Conservation (phyloP, 2,329 filamentous ascomycete genomes). For the Neopestalotiopsis sp. region DNA sequence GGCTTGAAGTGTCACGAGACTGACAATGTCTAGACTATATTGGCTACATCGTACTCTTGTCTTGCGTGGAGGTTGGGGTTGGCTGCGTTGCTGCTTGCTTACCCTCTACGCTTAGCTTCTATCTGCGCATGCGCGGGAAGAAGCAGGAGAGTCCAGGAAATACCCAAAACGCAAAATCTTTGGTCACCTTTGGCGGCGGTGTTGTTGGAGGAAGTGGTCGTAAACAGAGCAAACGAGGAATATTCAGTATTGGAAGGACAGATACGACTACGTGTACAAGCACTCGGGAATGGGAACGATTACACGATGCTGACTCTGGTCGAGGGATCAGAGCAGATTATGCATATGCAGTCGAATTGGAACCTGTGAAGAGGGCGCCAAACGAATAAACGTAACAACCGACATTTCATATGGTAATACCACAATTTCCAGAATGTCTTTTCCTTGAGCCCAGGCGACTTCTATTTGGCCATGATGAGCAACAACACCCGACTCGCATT, state of each 20-base stretch:
- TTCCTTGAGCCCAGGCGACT: too few species aligned
- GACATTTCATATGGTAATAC: too few species aligned
- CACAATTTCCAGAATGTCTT: too few species aligned
- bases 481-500: too few species aligned
- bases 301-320: conserved; percentile 11
- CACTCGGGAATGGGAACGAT: conserved; percentile 23
- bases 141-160: background rate
- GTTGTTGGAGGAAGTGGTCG: background rate
- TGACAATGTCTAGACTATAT: conserved; percentile 19
- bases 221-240: background rate
- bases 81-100: conserved; percentile 24
- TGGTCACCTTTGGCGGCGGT: conserved; percentile 21
- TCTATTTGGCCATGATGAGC: too few species aligned
- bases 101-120: conserved; percentile 21
- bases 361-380: background rate
- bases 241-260: conserved; percentile 19
- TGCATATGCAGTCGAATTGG: conserved; percentile 22
- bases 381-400: background rate
- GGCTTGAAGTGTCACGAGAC: background rate
- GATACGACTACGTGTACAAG: conserved; percentile 19
- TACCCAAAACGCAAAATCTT: conserved; percentile 2
- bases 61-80: conserved; percentile 22
- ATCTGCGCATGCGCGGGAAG: conserved; percentile 12
- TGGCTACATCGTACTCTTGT: conserved; percentile 20
- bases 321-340: conserved; percentile 16